Base-by-base conservation (phyloP, 2,329 filamentous ascomycete species). In the Chrysosporium keratinophilum region DNA sequence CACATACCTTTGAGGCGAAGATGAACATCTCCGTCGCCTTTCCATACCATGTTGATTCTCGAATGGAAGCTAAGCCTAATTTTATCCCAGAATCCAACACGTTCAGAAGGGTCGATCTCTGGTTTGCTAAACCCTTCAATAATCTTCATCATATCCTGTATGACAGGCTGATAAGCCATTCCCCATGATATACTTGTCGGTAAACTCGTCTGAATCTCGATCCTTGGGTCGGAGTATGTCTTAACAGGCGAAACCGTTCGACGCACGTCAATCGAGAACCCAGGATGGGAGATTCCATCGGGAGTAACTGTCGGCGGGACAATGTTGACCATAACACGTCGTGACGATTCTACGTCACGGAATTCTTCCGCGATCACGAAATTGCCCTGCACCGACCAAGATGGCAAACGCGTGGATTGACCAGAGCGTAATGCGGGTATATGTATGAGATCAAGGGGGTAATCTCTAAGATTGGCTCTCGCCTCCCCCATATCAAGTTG, bases 121-220 rank as follows among this genome's bases (percentile, higher is more conserved):
- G 91, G 88, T 66, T 98, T 98, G 0, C 91, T 96, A 67, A 98
- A 97, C 1, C 87, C 91, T 70, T 98, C 93, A 57, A 98, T 87
- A 23, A 90, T 90, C 80, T 97, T 96, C 93, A 98, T 98, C 86
- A 97, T 95, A 65, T 98, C 94, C 68, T 98, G 93, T 47, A 98
- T 91, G 1, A 91, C 91, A 28, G 94, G 93, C 65, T 98, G 94
- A 64, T 97, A 98, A 1, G 90, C 95, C 44, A 93, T 90, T 6
- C 90, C 90, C 94, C 93, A 98, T 0, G 91, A 96, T 51, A 98
- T 91, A 43, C 87, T 83, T 0, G 93, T 98, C 1, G 94, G 88
- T 55, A 91, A 81, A 52, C 84, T 86, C 1, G 91, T 96, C 68
- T 97, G 95, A 68, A 98, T 90, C 59, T 95, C 87, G 62, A 98